Conservation (phyloP, 2,329 filamentous ascomycete species). For the Apiospora aurea region DNA sequence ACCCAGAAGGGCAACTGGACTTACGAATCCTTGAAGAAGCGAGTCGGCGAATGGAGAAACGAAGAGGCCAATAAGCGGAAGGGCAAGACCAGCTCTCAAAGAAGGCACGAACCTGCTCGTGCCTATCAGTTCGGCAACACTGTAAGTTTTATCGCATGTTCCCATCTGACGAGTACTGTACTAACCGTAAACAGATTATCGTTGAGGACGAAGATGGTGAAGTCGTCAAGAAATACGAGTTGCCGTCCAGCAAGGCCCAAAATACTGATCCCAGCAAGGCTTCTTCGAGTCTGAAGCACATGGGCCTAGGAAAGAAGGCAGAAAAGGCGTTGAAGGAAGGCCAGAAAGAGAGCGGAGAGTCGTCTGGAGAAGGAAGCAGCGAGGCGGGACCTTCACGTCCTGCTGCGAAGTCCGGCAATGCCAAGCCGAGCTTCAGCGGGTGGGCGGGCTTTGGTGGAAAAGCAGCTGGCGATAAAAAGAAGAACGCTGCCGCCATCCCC, state of each 20-base stretch:
- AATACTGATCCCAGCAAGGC: conserved; percentile 50
- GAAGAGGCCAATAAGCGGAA: conserved; percentile 70
- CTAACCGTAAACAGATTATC: conserved; percentile 66
- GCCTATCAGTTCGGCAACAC: conserved; percentile 88
- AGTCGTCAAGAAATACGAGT: conserved; percentile 83
- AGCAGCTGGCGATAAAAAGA: conserved; percentile 45
- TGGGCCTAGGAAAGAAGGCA: conserved; percentile 55
- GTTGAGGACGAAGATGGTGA: conserved; percentile 88
- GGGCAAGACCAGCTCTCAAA: conserved; percentile 60
- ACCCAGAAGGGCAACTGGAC: conserved; percentile 50
- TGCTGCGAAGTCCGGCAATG: conserved; percentile 38
- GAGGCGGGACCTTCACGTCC: conserved; percentile 30
- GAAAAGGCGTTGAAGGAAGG: conserved; percentile 42
- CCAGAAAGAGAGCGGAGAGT: conserved; percentile 35
- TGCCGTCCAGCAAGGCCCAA: conserved; percentile 62
- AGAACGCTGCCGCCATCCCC: conserved; percentile 43
- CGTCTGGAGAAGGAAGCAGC: conserved; percentile 28
- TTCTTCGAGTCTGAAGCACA: conserved; percentile 58
- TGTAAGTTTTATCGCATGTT: conserved; percentile 48
- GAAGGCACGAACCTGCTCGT: conserved; percentile 74
- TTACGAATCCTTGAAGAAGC: conserved; percentile 56
- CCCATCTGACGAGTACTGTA: not conserved
- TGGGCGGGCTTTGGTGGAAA: conserved; percentile 55
- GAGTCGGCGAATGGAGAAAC: conserved; percentile 59
- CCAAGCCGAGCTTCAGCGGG: conserved; percentile 51